Conservation (phyloP, 2,329 filamentous ascomycete species). For the Hypomyces perniciosus region DNA sequence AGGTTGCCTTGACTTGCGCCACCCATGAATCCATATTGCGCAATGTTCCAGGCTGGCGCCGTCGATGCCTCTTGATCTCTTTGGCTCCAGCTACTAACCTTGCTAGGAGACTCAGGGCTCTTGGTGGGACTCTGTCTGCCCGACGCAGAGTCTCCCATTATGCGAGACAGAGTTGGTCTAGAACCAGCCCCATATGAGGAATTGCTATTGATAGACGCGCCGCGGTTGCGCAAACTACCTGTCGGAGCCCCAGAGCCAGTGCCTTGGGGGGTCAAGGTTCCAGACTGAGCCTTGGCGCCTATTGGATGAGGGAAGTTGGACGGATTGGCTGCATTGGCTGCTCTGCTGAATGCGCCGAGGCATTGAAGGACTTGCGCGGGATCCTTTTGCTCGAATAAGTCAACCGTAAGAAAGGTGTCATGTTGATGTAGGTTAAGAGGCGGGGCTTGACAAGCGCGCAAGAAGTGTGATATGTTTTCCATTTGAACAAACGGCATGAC, state of each 20-base stretch:
- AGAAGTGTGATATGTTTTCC: conserved; percentile 98
- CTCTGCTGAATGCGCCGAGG: conserved; percentile 82
- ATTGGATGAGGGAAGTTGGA: conserved; percentile 68
- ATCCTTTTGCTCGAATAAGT: conserved; percentile 92
- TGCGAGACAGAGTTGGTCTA: conserved; percentile 39
- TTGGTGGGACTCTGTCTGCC: conserved; percentile 59
- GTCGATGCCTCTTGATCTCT: conserved; percentile 74
- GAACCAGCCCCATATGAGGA: conserved; percentile 39
- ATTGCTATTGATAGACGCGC: conserved; percentile 53
- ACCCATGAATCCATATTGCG: conserved; percentile 97
- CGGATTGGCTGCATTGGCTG: conserved; percentile 70
- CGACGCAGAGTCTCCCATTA: conserved; percentile 48
- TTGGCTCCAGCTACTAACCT: conserved; percentile 85
- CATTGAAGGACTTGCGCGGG: conserved; percentile 94
- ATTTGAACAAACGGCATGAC: conserved; percentile 98
- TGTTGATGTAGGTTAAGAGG: conserved; percentile 86
- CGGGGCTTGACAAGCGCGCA: conserved; percentile 76
- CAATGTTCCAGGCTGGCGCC: conserved; percentile 93
- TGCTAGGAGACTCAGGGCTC: conserved; percentile 45
- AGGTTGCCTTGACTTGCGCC: conserved; percentile 94
- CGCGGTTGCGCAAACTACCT: conserved; percentile 35
- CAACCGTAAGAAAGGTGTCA: conserved; percentile 94
- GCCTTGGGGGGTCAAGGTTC: conserved; percentile 58
- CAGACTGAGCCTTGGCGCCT: conserved; percentile 59
- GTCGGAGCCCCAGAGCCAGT: conserved; percentile 52